Percentiles rank a stretch among this genome's conserved stretches.
phyloP scores from a whole-genome alignment of 768 basidiomycete genomes.

The Crassisporium funariophilum region DNA sequence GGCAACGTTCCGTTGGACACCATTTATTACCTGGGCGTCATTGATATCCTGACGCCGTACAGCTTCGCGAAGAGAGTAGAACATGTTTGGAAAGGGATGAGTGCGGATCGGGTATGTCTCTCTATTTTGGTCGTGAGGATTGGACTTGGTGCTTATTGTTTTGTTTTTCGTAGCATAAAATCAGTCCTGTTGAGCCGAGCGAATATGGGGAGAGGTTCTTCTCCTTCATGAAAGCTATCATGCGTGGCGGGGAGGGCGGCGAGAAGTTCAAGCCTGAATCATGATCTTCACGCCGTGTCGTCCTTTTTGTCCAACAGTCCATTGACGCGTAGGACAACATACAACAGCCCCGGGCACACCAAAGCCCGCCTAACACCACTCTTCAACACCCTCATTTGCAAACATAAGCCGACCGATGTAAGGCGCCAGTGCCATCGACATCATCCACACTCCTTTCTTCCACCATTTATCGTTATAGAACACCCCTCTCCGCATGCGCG shows the following conservation, averaged over 20 bases:
- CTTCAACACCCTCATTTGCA: too few species aligned
- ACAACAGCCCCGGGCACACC: too few species aligned
- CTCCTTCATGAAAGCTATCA: slow-evolving; percentile 80
- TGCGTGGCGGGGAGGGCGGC: slow-evolving; percentile 78
- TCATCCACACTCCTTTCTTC: too few species aligned
- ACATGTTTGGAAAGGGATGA: slow-evolving; percentile 90
- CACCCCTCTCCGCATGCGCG: too few species aligned
- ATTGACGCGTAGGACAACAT: too few species aligned
- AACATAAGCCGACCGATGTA: too few species aligned
- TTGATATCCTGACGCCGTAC: slow-evolving; percentile 96
- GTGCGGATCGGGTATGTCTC: slow-evolving; percentile 76
- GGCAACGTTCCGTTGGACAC: slow-evolving; percentile 69
- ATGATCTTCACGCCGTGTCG: too few species aligned
- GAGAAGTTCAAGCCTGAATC: slow-evolving; percentile 42
- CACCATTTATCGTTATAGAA: too few species aligned
- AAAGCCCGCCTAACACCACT: too few species aligned
- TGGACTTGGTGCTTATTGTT: slow-evolving; percentile 11
- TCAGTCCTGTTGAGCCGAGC: slow-evolving; percentile 86
- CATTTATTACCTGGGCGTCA: slow-evolving; percentile 94
- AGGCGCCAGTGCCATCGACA: too few species aligned
- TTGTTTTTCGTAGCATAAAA: slow-evolving; percentile 70
- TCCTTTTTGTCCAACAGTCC: too few species aligned
- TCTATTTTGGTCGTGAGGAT: slow-evolving; percentile 4
- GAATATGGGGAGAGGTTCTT: slow-evolving; percentile 93
- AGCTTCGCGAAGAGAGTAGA: slow-evolving; percentile 75